These are phyloP conservation scores for Phytopythium delawarense DNA, from an alignment of 352 stramenopile species.

Conservation along the genomic window DNA sequence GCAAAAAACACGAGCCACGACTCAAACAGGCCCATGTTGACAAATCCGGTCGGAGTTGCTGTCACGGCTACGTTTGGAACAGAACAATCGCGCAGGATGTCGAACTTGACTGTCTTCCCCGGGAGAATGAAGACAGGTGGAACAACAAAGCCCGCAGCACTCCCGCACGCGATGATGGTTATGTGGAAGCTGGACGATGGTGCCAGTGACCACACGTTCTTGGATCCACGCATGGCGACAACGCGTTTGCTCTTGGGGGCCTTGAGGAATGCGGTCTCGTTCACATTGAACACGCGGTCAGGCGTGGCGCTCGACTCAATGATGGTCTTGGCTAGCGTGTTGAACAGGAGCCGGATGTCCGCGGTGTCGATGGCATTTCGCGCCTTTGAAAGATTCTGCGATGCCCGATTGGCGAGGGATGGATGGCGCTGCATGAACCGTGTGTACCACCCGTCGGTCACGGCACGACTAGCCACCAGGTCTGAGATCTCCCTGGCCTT, in stretches of 20 bases:
- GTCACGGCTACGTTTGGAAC: constrained; percentile 9
- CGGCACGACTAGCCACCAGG: background rate
- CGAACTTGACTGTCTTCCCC: constrained; percentile 5
- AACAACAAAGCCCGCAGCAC: constrained; percentile 10
- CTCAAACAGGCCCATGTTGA: constrained; percentile 14
- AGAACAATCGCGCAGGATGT: background rate
- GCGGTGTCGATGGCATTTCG: constrained; percentile 11
- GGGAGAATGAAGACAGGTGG: constrained; percentile 14
- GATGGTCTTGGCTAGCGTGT: constrained; percentile 7
- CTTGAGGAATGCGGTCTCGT: constrained; percentile 20
- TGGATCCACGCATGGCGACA: constrained; percentile 15
- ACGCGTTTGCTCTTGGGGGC: constrained; percentile 8
- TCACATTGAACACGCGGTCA: constrained; percentile 18
- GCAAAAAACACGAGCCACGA: constrained; percentile 11
- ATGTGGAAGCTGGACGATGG: constrained; percentile 19
- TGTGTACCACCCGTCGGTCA: constrained; percentile 14
- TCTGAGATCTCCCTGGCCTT: constrained; percentile 11
- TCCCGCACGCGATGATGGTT: constrained; percentile 19
- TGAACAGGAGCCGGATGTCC: constrained; percentile 11
- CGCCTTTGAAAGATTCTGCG: constrained; percentile 10
- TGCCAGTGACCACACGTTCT: constrained; percentile 16
- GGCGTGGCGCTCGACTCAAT: constrained; percentile 7
- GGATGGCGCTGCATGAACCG: constrained; percentile 16
- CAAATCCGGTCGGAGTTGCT: constrained; percentile 15
- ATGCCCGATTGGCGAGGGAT: constrained; percentile 2